A percentile compares a stretch with the other conserved stretches of the same genome.
These are phyloP conservation scores for Triadica sebifera DNA, from an alignment of 345 rosid species.

Conservation along the genomic window DNA sequence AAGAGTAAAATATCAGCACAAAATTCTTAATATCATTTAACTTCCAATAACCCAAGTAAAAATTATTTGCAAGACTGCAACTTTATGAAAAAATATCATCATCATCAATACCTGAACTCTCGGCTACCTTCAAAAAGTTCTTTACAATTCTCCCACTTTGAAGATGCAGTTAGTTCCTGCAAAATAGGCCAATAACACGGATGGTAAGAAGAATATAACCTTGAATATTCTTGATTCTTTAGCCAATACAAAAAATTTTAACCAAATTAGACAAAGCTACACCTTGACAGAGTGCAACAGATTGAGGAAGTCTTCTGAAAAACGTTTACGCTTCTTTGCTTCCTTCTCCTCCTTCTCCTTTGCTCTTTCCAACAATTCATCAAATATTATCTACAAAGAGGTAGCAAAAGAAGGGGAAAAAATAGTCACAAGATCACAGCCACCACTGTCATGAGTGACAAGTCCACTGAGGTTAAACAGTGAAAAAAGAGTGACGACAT, in stretches of 20 bases:
- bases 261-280: neutral
- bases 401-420: neutral
- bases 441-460: neutral
- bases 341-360: slow-evolving; percentile 91
- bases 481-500: neutral
- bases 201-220: slow-evolving; percentile 13
- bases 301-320: slow-evolving; percentile 49
- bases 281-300: slow-evolving; percentile 48
- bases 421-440: neutral
- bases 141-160: slow-evolving; percentile 79
- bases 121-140: slow-evolving; percentile 64
- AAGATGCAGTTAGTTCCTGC: slow-evolving; percentile 75
- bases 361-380: slow-evolving; percentile 77
- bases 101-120: slow-evolving; percentile 64
- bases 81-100: slow-evolving; percentile 4
- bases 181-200: slow-evolving; percentile 27
- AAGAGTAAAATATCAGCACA: neutral
- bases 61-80: neutral
- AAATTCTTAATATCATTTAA: neutral
- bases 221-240: neutral
- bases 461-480: neutral
- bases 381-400: slow-evolving; percentile 62
- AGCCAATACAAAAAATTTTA: neutral
- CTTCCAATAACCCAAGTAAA: neutral
- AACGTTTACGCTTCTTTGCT: slow-evolving; percentile 71